phyloP scores from a whole-genome alignment of 345 rosid genomes.

The Fremontodendron californicum region DNA sequence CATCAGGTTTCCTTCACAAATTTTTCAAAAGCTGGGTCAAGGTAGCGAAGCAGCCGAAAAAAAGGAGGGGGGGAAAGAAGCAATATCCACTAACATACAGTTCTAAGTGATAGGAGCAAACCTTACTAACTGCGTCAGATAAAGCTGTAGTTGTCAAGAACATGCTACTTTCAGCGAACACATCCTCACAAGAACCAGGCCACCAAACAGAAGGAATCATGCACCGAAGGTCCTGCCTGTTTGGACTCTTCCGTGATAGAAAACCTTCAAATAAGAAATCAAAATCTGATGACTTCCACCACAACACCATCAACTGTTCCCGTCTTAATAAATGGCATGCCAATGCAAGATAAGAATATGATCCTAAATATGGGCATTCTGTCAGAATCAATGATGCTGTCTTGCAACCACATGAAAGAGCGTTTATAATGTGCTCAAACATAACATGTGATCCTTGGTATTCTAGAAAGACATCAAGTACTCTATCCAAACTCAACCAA shows the following conservation, averaged over 20 bases:
- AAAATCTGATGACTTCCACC: conserved; percentile 79
- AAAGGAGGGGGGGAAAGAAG: not conserved
- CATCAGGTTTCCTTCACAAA: not conserved
- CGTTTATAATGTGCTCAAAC: conserved; percentile 61
- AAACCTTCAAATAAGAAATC: conserved; percentile 77
- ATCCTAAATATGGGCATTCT: conserved; percentile 92
- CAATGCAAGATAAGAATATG: conserved; percentile 78
- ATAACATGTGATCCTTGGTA: conserved; percentile 47
- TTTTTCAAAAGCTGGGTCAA: not conserved
- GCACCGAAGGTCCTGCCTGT: conserved; percentile 74
- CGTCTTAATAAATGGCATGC: conserved; percentile 76
- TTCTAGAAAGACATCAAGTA: conserved; percentile 58
- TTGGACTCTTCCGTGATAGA: conserved; percentile 66
- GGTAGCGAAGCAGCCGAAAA: not conserved
- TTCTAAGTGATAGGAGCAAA: conserved; percentile 11
- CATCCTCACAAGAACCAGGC: conserved; percentile 89
- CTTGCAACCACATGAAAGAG: conserved; percentile 75
- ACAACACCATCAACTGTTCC: conserved; percentile 65
- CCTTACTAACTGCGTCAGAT: conserved; percentile 75
- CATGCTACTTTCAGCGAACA: conserved; percentile 74
- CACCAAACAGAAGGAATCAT: conserved; percentile 94
- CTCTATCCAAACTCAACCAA: conserved; percentile 58
- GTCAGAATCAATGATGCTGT: conserved; percentile 53
- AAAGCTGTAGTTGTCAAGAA: conserved; percentile 64
- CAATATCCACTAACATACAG: not conserved